Evolutionary conservation across 2,329 filamentous ascomycete species (phyloP).

Genomic region (Aureobasidium vineae): DNA sequence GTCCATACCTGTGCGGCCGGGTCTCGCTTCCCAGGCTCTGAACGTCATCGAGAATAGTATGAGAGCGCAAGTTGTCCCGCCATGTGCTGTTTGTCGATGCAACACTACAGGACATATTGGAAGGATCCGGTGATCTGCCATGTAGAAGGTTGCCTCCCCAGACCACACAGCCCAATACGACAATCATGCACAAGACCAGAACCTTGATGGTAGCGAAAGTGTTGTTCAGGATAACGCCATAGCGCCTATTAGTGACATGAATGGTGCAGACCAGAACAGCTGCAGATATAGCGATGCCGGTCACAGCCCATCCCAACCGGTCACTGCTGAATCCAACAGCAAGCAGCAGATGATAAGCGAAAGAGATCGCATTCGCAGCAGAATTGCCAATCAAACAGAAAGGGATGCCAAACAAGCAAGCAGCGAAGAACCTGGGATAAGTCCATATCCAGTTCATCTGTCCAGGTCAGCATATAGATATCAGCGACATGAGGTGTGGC

Average conservation of each 20-base stretch:
- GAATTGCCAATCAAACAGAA: not conserved
- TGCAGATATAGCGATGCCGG: not conserved
- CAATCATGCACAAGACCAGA: not conserved
- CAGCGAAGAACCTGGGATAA: not conserved
- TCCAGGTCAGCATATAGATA: not conserved
- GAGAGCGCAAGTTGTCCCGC: not conserved
- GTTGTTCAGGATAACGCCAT: not conserved
- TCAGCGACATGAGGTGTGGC: not conserved
- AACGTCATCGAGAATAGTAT: not conserved
- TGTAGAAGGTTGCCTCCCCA: not conserved
- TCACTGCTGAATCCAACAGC: not conserved
- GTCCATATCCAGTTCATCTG: not conserved
- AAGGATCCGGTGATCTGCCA: not conserved
- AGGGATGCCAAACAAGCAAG: not conserved
- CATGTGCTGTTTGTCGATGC: not conserved
- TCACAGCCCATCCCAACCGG: not conserved
- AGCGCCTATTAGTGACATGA: not conserved
- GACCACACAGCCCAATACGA: not conserved
- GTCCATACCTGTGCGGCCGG: not conserved
- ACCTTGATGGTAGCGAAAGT: not conserved
- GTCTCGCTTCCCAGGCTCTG: not conserved
- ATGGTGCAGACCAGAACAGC: not conserved
- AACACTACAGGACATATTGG: not conserved
- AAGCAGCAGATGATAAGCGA: not conserved
- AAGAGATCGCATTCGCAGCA: not conserved